Conservation (phyloP, 257 asterid species). For the Henckelia pumila region DNA sequence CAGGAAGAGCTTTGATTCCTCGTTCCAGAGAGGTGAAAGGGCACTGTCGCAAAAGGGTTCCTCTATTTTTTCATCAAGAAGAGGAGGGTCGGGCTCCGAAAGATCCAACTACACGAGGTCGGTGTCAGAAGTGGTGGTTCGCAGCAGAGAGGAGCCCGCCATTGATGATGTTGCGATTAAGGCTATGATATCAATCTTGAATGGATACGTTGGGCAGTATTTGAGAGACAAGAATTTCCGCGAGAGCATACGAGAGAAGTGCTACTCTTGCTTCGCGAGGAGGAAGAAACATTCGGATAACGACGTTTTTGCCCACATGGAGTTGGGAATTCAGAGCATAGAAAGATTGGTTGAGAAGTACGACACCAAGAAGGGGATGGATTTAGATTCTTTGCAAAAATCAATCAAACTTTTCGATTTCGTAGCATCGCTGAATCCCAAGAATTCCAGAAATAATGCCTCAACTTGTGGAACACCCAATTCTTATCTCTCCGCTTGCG, state of each 20-base stretch:
- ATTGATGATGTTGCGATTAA: slow-evolving; percentile 61
- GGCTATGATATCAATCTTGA: slow-evolving; percentile 62
- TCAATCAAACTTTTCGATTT: slow-evolving; percentile 47
- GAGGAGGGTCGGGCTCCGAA: slow-evolving; percentile 37
- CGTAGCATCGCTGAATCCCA: slow-evolving; percentile 41
- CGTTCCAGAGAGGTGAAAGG: slow-evolving; percentile 24
- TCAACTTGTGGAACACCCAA: slow-evolving; percentile 29
- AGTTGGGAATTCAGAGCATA: slow-evolving; percentile 46
- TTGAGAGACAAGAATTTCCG: slow-evolving; percentile 44
- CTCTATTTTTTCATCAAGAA: slow-evolving; percentile 30
- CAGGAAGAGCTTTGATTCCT: slow-evolving; percentile 46
- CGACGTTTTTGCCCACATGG: slow-evolving; percentile 41
- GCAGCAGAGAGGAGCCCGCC: slow-evolving; percentile 50
- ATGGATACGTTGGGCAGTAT: slow-evolving; percentile 56
- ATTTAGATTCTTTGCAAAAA: slow-evolving; percentile 40
- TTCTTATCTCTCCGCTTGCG: slow-evolving; percentile 59
- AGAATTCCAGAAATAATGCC: slow-evolving; percentile 12
- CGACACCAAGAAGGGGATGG: slow-evolving; percentile 35
- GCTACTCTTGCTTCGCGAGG: slow-evolving; percentile 41
- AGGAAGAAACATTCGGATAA: slow-evolving; percentile 25
- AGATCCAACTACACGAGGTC: slow-evolving; percentile 28
- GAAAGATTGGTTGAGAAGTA: slow-evolving; percentile 47
- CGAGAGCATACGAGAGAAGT: slow-evolving; percentile 37
- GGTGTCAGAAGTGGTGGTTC: slow-evolving; percentile 16
- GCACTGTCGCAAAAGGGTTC: neutral